These are phyloP conservation scores for Saprolegnia diclina DNA, from an alignment of 352 stramenopile genomes.

Conservation along the genomic window DNA sequence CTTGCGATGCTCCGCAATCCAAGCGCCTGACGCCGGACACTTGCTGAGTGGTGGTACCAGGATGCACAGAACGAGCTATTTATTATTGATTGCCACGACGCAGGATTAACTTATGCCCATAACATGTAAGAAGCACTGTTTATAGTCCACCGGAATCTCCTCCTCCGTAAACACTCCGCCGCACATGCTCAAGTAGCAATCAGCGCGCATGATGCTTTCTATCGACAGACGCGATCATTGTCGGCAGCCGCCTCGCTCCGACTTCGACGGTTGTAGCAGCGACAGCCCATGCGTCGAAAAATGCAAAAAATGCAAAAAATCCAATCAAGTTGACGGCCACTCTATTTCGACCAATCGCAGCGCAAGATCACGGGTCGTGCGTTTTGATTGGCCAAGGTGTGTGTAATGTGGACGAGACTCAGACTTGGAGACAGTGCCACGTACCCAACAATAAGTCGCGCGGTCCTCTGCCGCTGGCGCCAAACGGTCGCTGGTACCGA, in stretches of 20 bases:
- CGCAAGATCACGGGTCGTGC: neutral
- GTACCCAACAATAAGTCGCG: neutral
- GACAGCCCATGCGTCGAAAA: neutral
- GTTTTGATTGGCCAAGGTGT: neutral
- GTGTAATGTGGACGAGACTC: neutral
- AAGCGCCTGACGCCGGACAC: neutral
- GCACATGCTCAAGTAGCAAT: no score
- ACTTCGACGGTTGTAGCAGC: no score
- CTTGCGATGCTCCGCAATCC: neutral
- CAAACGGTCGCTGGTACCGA: no score
- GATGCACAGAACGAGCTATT: neutral
- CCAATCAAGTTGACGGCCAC: neutral
- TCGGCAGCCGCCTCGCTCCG: no score
- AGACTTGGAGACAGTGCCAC: neutral
- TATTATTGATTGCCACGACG: neutral
- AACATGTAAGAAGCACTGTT: no score
- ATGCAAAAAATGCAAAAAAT: neutral
- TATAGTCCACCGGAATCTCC: no score
- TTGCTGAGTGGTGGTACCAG: neutral
- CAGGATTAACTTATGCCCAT: no score
- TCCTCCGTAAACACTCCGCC: no score
- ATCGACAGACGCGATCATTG: no score
- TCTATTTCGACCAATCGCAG: neutral
- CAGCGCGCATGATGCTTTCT: no score
- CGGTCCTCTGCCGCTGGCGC: neutral